A percentile compares a stretch with the other conserved stretches of the same genome.
phyloP scores from a whole-genome alignment of 148 eudicot genomes.

The Heliosperma pusillum region DNA sequence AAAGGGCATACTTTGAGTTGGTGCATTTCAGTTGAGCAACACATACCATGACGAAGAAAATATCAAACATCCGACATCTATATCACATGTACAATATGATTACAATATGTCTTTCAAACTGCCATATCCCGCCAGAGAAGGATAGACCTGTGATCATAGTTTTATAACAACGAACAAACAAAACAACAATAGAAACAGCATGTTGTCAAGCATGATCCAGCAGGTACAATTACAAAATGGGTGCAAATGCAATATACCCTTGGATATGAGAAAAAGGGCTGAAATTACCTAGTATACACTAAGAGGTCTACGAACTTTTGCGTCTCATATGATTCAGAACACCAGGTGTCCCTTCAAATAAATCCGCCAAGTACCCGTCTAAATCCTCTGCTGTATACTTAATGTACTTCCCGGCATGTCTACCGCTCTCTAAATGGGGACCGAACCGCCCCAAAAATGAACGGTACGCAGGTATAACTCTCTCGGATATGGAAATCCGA shows the following conservation, averaged over 20 bases:
- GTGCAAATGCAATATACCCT: slow-evolving; percentile 29
- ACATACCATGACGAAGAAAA: slow-evolving; percentile 31
- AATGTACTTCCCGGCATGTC: slow-evolving; percentile 81
- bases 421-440: slow-evolving; percentile 67
- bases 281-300: slow-evolving; percentile 41
- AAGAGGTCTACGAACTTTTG: slow-evolving; percentile 50
- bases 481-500: slow-evolving; percentile 84
- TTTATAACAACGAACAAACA: slow-evolving; percentile 26
- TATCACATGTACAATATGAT: slow-evolving; percentile 62
- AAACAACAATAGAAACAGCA: slow-evolving; percentile 24
- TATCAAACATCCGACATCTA: slow-evolving; percentile 34
- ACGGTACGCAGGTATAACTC: slow-evolving; percentile 79
- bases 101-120: slow-evolving; percentile 44
- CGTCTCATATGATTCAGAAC: slow-evolving; percentile 73
- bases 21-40: slow-evolving; percentile 26
- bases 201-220: slow-evolving; percentile 33
- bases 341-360: slow-evolving; percentile 81
- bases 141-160: slow-evolving; percentile 36
- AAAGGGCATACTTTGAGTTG: background rate
- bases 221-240: slow-evolving; percentile 28
- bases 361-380: slow-evolving; percentile 71
- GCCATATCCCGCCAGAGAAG: slow-evolving; percentile 26
- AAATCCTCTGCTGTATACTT: slow-evolving; percentile 88
- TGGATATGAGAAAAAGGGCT: slow-evolving; percentile 17
- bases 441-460: slow-evolving; percentile 86